phyloP scores from a whole-genome alignment of 345 rosid species.

The Brassica incana region DNA sequence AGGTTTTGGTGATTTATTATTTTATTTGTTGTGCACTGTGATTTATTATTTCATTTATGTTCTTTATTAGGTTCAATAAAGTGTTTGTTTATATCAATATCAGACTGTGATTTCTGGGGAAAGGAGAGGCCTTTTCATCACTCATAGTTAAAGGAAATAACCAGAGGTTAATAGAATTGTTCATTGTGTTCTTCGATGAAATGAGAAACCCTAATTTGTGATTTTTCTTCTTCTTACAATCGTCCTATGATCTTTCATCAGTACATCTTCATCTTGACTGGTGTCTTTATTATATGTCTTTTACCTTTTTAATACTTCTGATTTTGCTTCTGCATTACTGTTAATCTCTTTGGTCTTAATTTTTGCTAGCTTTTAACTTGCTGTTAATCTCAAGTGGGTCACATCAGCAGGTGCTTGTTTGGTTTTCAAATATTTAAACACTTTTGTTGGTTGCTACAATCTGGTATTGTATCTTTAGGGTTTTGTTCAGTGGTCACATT shows the following conservation, averaged over 20 bases:
- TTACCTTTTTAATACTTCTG: conserved; percentile 19
- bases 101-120: conserved; percentile 24
- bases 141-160: conserved; percentile 43
- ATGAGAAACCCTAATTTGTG: conserved; percentile 35
- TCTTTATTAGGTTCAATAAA: neutral
- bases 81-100: neutral
- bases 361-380: conserved; percentile 63
- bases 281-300: neutral
- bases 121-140: conserved; percentile 32
- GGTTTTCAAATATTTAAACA: neutral
- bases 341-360: conserved; percentile 26
- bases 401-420: conserved; percentile 84
- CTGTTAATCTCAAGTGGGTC: conserved; percentile 88
- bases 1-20: conserved; percentile 22
- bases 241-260: neutral
- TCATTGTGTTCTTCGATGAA: conserved; percentile 31
- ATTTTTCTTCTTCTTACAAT: neutral
- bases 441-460: conserved; percentile 35
- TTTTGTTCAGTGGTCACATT: conserved; percentile 56
- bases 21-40: neutral
- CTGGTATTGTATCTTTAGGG: conserved; percentile 57
- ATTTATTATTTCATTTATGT: neutral
- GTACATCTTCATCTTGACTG: conserved; percentile 12
- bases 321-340: neutral
- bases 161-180: conserved; percentile 43